phyloP scores from a whole-genome alignment of 1,139 yeast genomes.

The Blastobotrys proliferans region DNA sequence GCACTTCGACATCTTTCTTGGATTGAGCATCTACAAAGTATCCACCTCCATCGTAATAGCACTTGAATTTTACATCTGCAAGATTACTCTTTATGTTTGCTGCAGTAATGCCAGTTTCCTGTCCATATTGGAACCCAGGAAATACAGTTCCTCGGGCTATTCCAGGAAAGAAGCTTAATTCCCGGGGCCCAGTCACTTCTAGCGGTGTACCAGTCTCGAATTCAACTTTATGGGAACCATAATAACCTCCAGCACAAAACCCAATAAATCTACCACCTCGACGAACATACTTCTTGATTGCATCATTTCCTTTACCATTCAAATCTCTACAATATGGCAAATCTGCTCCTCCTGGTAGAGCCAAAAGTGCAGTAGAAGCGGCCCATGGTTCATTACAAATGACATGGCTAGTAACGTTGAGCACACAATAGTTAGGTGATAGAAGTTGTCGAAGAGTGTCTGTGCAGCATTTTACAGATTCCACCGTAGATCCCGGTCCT shows the following conservation, averaged over 20 bases:
- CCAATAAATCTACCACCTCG: conserved; percentile 83
- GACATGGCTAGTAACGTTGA: conserved; percentile 59
- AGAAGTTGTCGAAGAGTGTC: conserved; percentile 69
- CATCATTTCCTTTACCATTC: conserved; percentile 62
- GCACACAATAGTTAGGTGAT: conserved; percentile 88
- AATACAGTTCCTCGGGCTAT: conserved; percentile 75
- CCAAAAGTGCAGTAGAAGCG: conserved; percentile 69
- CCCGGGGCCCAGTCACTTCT: conserved; percentile 86
- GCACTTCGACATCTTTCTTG: conserved; percentile 50
- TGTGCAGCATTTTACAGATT: conserved; percentile 77
- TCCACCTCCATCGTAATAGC: conserved; percentile 86
- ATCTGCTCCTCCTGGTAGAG: conserved; percentile 97
- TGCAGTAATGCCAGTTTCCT: conserved; percentile 72
- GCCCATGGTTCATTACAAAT: conserved; percentile 85
- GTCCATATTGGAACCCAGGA: conserved; percentile 72
- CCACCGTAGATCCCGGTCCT: conserved; percentile 84
- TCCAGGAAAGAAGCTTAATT: conserved; percentile 78
- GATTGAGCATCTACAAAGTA: conserved; percentile 71
- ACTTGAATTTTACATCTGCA: conserved; percentile 28
- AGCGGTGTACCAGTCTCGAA: conserved; percentile 70
- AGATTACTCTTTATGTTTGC: conserved; percentile 40
- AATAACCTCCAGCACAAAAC: conserved; percentile 96
- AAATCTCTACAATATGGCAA: conserved; percentile 71
- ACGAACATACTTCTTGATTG: conserved; percentile 60
- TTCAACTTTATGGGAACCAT: conserved; percentile 69